Base-by-base conservation (phyloP, 768 basidiomycete genomes). In the Daedaleopsis nitida region DNA sequence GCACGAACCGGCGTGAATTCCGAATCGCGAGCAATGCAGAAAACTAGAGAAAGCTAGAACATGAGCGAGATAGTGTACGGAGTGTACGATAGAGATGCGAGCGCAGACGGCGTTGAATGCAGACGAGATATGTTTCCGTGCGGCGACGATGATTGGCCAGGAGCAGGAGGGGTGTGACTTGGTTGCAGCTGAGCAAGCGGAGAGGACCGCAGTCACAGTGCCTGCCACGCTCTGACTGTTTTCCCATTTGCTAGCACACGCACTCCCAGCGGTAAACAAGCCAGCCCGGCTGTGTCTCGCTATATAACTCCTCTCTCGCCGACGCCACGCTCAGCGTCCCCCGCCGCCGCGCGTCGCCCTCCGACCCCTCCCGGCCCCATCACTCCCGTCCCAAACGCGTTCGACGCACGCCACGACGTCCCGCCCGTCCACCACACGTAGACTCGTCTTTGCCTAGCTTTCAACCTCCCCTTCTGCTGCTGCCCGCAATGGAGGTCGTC, bases 401-500 rank as follows among this genome's bases (percentile, higher is more conserved):
- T 21, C 14, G 4, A 39, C 45, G 17, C 39, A 42, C 54, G 45
- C 52, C 59, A 43, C 58, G 24, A 57, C 56, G 48, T 53, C 78
- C 79, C 78, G 69, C 74, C 27, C 54, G 37, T 21, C 6, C 51
- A 35, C 21, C 37, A 19, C 16, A 35, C 32, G 32, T 24, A 38
- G 14, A 5, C 24, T 21, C 43, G 19, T 35, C 43, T 43, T 45
- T 12, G n/a, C 17, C 49, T 21, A 42, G 21, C 44, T 24, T 21
- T 32, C 55, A 12, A 16, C 17, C 17, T 21, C 60, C 13, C 12
- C 24, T 48, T 43, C 32, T 24, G 21, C 53, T 45, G 19, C 67
- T 43, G 47, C 27, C n/a, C 57, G 63, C 59, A 56, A 77, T 77
- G 70, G 73, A 78, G 43, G 77, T 75, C 42, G 78, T 83, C 64